A percentile compares a stretch with the other conserved stretches of the same genome.
These are phyloP conservation scores for Naegleria lovaniensis DNA, from an alignment of 208 protist species.

Conservation along the genomic window DNA sequence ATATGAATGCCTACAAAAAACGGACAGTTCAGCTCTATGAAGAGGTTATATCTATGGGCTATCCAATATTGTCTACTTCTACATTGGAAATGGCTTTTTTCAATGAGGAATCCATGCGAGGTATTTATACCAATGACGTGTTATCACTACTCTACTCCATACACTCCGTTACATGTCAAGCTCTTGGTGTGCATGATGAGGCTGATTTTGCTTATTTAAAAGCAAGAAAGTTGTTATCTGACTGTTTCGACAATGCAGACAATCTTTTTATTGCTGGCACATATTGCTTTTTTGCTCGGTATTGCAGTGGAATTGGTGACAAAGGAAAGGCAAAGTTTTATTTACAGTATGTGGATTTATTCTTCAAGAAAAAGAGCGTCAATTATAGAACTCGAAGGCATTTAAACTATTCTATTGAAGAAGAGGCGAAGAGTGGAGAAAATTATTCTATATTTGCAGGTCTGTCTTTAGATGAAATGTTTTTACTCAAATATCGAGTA, in stretches of 20 bases:
- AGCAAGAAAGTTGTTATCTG: neutral
- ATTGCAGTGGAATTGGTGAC: neutral
- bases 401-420: slow-evolving; percentile 9
- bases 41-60: neutral
- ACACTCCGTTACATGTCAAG: neutral
- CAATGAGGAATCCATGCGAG: neutral
- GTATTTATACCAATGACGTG: neutral
- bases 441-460: neutral
- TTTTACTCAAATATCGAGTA: neutral
- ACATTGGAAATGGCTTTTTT: neutral
- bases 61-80: neutral
- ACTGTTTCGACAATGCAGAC: neutral
- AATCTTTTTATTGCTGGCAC: neutral
- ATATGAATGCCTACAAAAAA: slow-evolving; percentile 2
- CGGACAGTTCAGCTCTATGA: neutral
- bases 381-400: neutral
- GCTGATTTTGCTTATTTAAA: neutral
- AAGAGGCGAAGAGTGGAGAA: neutral
- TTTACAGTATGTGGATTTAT: neutral
- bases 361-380: neutral
- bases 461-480: neutral
- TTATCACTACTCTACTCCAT: neutral
- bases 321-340: neutral
- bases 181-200: neutral
- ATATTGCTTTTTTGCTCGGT: neutral